Evolutionary conservation across 768 basidiomycete species (phyloP).

Genomic region (Clavaria fumosa): DNA sequence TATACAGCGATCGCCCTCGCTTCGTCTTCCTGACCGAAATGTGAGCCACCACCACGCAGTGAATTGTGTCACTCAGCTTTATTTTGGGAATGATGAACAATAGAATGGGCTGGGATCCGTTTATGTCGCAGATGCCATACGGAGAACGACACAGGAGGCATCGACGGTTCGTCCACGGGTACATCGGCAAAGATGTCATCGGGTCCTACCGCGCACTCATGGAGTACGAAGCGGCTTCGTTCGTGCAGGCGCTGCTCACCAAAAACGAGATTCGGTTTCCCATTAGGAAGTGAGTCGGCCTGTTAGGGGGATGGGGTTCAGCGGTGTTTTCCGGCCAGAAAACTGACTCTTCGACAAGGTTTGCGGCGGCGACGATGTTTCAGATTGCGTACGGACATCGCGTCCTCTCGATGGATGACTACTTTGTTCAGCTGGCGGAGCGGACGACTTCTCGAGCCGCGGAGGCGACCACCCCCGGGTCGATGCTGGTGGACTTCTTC

Average conservation of each 20-base stretch:
- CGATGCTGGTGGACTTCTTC: constrained; percentile 34
- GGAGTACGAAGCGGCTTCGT: constrained; percentile 24
- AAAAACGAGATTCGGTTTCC: too few species aligned
- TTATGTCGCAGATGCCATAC: constrained; percentile 2
- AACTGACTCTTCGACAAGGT: constrained; percentile 21
- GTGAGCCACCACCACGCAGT: constrained; percentile 20
- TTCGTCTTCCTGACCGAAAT: constrained; percentile 33
- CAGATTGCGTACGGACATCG: constrained; percentile 34
- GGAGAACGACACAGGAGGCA: constrained; percentile 36
- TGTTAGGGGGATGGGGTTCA: too few species aligned
- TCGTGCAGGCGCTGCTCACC: constrained; percentile 25
- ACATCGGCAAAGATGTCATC: constrained; percentile 29
- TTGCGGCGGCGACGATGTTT: constrained; percentile 31
- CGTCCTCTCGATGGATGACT: constrained; percentile 28
- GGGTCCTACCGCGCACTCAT: constrained; percentile 26
- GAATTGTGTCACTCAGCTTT: not conserved
- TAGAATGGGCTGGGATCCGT: not conserved
- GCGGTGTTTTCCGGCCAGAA: constrained; percentile 24
- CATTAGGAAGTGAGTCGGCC: too few species aligned
- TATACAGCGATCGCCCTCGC: constrained; percentile 36
- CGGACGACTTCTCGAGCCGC: constrained; percentile 30
- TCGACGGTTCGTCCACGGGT: constrained; percentile 33
- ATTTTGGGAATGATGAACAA: not conserved
- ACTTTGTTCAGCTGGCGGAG: constrained; percentile 27
- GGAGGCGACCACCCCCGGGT: constrained; percentile 29